Evolutionary conservation across 2,329 filamentous ascomycete species (phyloP).

Genomic region (Colletotrichum falcatum): DNA sequence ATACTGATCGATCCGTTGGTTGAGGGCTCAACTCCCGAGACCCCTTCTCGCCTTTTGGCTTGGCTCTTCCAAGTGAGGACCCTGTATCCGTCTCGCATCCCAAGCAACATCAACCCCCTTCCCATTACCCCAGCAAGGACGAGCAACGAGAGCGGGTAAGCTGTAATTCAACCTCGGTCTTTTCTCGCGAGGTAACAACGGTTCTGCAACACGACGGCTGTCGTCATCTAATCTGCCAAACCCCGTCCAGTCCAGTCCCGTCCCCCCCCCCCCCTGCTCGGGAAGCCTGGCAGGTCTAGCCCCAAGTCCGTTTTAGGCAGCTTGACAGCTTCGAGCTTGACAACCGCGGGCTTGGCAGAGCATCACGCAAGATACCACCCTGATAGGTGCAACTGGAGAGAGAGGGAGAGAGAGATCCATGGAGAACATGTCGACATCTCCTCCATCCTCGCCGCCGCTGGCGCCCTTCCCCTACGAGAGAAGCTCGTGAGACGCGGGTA

Average conservation of each 20-base stretch:
- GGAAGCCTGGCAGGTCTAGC: not conserved
- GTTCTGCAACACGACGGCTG: not conserved
- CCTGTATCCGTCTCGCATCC: not conserved
- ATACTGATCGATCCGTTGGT: constrained; percentile 8
- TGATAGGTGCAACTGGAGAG: constrained; percentile 22
- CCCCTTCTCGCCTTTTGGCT: constrained; percentile 4
- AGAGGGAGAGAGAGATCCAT: too few species aligned
- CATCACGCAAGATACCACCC: constrained; percentile 38
- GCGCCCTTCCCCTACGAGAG: not conserved
- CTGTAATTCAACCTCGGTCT: not conserved
- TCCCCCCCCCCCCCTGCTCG: constrained; percentile 23
- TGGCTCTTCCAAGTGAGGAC: not conserved
- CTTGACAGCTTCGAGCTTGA: constrained; percentile 33
- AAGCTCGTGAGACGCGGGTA: constrained; percentile 10
- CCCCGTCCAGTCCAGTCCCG: constrained; percentile 9
- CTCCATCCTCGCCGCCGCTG: not conserved
- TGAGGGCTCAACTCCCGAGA: not conserved
- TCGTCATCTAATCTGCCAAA: constrained; percentile 4
- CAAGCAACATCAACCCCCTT: not conserved
- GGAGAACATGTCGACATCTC: not conserved
- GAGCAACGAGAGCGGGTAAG: not conserved
- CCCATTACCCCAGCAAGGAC: not conserved
- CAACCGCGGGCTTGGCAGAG: constrained; percentile 20
- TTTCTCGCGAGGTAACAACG: constrained; percentile 1
- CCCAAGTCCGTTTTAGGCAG: constrained; percentile 35